These are phyloP conservation scores for Populus tomentosa DNA, from an alignment of 441 rosid species.

Conservation along the genomic window DNA sequence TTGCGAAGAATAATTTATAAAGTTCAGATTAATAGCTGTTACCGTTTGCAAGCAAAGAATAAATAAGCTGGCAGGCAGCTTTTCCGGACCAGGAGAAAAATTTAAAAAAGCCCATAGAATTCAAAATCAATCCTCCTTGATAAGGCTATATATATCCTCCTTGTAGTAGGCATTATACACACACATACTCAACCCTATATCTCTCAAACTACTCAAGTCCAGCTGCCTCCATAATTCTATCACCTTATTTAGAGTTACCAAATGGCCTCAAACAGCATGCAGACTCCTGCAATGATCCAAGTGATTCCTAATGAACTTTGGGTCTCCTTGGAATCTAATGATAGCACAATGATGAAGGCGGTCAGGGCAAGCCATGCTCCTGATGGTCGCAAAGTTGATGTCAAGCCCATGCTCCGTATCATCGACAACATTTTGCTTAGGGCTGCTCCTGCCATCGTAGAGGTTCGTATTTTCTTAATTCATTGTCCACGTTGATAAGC, in stretches of 20 bases:
- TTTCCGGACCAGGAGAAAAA: not conserved
- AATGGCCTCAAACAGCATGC: not conserved
- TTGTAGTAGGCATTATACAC: not conserved
- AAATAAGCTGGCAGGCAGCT: not conserved
- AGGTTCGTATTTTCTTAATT: not conserved
- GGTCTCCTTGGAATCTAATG: conserved; percentile 18
- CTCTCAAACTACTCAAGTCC: not conserved
- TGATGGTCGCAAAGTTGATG: conserved; percentile 23
- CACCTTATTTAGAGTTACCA: not conserved
- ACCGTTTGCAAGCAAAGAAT: not conserved
- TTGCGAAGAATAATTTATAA: too few relatives aligned
- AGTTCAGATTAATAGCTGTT: not conserved
- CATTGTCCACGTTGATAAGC: not conserved
- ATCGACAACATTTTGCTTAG: conserved; percentile 23
- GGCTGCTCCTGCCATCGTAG: conserved; percentile 14
- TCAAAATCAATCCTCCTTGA: not conserved
- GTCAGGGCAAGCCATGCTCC: conserved; percentile 28
- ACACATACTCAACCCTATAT: not conserved
- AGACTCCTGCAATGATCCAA: not conserved
- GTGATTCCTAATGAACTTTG: conserved; percentile 11
- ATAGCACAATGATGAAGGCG: conserved; percentile 20
- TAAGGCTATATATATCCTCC: not conserved
- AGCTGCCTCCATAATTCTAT: not conserved
- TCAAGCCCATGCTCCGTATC: conserved; percentile 24
- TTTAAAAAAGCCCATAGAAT: not conserved